Evolutionary conservation across 1,284 basidiomycete genomes (phyloP).

Genomic region (Irpex sp.): DNA sequence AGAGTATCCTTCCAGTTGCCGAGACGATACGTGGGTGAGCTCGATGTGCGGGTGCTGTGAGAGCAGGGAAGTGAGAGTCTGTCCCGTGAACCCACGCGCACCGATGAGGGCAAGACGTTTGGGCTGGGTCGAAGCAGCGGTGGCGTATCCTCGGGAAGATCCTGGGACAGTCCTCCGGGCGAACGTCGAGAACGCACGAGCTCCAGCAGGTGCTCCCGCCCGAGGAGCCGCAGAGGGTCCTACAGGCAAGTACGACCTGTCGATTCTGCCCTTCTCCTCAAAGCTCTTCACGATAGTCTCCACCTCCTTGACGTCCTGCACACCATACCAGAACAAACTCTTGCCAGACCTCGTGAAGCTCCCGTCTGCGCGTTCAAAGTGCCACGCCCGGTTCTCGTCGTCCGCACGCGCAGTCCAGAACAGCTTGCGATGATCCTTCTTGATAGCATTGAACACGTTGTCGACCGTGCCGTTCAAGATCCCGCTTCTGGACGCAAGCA

Average conservation of each 20-base stretch:
- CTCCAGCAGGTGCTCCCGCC: slow-evolving; percentile 33
- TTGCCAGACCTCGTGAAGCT: slow-evolving; percentile 94
- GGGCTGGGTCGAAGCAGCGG: slow-evolving; percentile 46
- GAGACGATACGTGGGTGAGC: slow-evolving; percentile 93
- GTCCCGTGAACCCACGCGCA: slow-evolving; percentile 94
- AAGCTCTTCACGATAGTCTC: slow-evolving; percentile 83
- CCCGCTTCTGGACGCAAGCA: slow-evolving; percentile 86
- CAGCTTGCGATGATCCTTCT: slow-evolving; percentile 90
- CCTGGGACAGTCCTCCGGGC: slow-evolving; percentile 48
- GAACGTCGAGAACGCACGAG: slow-evolving; percentile 73
- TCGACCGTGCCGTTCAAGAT: slow-evolving; percentile 94
- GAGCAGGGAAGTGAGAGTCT: slow-evolving; percentile 84
- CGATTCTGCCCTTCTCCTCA: slow-evolving; percentile 84
- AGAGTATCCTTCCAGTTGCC: slow-evolving; percentile 85
- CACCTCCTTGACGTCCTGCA: slow-evolving; percentile 90
- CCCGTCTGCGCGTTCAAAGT: slow-evolving; percentile 97
- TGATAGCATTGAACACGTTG: slow-evolving; percentile 95
- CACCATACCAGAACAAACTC: slow-evolving; percentile 97
- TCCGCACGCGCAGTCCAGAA: slow-evolving; percentile 97
- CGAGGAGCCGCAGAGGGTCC: slow-evolving; percentile 75
- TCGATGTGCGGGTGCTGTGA: slow-evolving; percentile 85
- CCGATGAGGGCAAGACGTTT: slow-evolving; percentile 96
- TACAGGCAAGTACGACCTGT: slow-evolving; percentile 54
- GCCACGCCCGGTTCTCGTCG: slow-evolving; percentile 97
- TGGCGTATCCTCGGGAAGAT: slow-evolving; percentile 61